Evolutionary conservation across 2,329 filamentous ascomycete species (phyloP), one percentile per base, ranked within the genome.

Genomic region (Aspergillus latus): DNA sequence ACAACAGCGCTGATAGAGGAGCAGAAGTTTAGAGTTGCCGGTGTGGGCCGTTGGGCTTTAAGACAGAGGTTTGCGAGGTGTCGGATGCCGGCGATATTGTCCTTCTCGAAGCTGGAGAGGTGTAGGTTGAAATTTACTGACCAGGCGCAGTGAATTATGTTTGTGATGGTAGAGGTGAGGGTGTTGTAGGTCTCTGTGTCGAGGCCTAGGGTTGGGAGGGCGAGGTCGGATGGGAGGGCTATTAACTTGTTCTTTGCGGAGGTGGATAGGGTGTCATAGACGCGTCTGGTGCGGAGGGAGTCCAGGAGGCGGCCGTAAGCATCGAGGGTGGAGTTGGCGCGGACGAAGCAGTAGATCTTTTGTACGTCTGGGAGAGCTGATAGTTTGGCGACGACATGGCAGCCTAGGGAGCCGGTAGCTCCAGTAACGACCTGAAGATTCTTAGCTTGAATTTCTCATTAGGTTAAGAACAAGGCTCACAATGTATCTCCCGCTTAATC

Each of bases 401-500:
- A 78, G 1, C 87, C 87, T 0, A 89, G 75, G 1, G 85, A 86
- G 1, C 87, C 87, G 0, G 87, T 89, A 0, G 82, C 80, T 1
- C 87, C 87, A 0, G 86, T 89, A 3, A 89, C 68, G 1, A 84
- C 71, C 72, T 54, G 15, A 28, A 30, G 11, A 21, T 16, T 49
- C 28, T 58, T 28, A 56, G 47, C 29, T 11, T 5, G 2, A 26
- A 11, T 2, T 21, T 13, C 21, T 21, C 13, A 2, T 26, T 6
- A 6, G 13, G 13, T 42, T 15, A 30, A 21, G 21, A 21, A 21
- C n/a, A 7, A 8, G 6, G 49, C 59, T 48, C 52, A 70, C 65
- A 28, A 73, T 60, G 40, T 68, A 68, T 56, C 56, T 60, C 5
- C 67, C 64, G 10, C 51, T 48, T 4, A 63, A 52, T 28, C 54